Percentiles rank a stretch among this genome's conserved stretches.
phyloP scores from a whole-genome alignment of 257 asterid species.

The Solanum tarijense region DNA sequence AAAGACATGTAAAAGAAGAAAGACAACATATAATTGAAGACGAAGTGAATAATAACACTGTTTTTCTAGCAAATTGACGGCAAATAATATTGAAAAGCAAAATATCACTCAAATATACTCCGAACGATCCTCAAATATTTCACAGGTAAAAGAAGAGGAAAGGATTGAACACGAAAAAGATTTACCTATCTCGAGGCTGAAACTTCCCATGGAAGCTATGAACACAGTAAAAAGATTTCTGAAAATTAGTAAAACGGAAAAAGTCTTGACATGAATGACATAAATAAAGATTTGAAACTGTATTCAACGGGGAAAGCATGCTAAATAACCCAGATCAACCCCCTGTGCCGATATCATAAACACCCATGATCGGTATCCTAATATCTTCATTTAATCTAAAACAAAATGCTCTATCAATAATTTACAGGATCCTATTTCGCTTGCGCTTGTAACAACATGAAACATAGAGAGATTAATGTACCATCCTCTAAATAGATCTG shows the following conservation, averaged over 20 bases:
- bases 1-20: neutral
- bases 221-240: neutral
- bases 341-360: neutral
- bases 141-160: neutral
- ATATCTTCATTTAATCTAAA: neutral
- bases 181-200: neutral
- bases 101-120: neutral
- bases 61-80: neutral
- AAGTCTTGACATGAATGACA: neutral
- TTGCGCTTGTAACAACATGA: constrained; percentile 10
- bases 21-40: neutral
- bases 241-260: neutral
- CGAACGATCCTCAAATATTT: neutral
- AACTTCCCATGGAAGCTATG: neutral
- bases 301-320: neutral
- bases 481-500: neutral
- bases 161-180: neutral
- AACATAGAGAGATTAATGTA: neutral
- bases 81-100: neutral
- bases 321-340: neutral
- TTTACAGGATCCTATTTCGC: constrained; percentile 15
- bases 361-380: neutral
- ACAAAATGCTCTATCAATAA: neutral
- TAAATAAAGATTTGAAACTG: neutral
- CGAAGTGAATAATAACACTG: neutral